A percentile compares a stretch with the other conserved stretches of the same genome.
These are phyloP conservation scores for Amoeboaphelidium occidentale DNA, from an alignment of 371 early-diverging fungal species.

Conservation along the genomic window DNA sequence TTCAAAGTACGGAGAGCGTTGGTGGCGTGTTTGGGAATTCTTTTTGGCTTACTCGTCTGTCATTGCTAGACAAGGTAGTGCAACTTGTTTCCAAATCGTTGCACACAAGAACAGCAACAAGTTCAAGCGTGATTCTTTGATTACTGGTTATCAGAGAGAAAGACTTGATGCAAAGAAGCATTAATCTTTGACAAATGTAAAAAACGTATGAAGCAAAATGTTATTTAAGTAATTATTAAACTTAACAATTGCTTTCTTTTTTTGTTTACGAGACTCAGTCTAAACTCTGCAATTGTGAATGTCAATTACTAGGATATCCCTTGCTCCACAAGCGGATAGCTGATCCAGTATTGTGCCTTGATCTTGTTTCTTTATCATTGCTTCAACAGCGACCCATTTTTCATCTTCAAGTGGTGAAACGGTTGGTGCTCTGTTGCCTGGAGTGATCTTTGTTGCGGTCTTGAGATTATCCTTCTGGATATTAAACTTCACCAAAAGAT, in stretches of 20 bases:
- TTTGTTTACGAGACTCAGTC: no score
- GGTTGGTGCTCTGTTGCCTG: constrained; percentile 77
- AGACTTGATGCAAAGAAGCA: background rate
- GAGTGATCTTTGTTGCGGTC: constrained; percentile 45
- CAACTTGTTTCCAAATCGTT: constrained; percentile 84
- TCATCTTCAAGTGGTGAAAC: constrained; percentile 55
- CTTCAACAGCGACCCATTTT: constrained; percentile 68
- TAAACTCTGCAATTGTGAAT: constrained; percentile 54
- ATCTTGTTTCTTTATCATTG: constrained; percentile 54
- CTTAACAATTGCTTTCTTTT: no score
- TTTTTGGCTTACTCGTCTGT: constrained; percentile 91
- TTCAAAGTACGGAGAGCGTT: constrained; percentile 57
- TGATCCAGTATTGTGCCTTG: constrained; percentile 69
- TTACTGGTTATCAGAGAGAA: constrained; percentile 2
- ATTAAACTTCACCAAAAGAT: constrained; percentile 74
- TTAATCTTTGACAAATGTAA: background rate
- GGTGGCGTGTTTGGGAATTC: constrained; percentile 65
- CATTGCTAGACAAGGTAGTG: constrained; percentile 75
- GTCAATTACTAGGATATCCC: constrained; percentile 61
- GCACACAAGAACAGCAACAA: constrained; percentile 87
- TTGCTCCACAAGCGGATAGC: constrained; percentile 66
- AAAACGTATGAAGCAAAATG: background rate
- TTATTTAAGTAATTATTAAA: no score
- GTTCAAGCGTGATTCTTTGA: constrained; percentile 42
- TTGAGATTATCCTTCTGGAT: constrained; percentile 30